Evolutionary conservation across 2,329 filamentous ascomycete genomes (phyloP).

Genomic region (Coniochaeta sp.): DNA sequence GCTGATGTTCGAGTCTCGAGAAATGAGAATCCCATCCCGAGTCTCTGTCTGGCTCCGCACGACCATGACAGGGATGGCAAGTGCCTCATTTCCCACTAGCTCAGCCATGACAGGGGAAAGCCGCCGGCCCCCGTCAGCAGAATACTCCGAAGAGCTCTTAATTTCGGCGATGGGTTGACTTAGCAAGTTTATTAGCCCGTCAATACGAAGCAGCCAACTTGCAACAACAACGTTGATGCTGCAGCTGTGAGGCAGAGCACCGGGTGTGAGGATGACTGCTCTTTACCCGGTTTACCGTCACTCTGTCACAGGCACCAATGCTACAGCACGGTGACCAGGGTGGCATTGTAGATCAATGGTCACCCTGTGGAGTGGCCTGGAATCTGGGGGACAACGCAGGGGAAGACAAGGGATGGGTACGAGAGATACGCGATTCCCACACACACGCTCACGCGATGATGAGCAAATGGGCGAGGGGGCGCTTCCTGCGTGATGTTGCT

Average conservation of each 20-base stretch:
- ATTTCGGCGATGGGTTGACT: background rate
- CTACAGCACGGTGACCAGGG: background rate
- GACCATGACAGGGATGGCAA: background rate
- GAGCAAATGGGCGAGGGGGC: background rate
- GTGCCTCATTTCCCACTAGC: background rate
- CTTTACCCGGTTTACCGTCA: background rate
- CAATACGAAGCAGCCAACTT: background rate
- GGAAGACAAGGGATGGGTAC: background rate
- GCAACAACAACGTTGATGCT: background rate
- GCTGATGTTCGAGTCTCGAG: background rate
- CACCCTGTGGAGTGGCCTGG: background rate
- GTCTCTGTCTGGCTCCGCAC: background rate
- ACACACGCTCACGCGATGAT: background rate
- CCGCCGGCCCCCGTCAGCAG: background rate
- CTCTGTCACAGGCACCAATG: too few relatives aligned
- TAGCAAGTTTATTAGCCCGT: background rate
- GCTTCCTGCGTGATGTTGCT: background rate
- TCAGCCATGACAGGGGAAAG: background rate
- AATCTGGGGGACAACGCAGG: background rate
- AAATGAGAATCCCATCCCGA: background rate
- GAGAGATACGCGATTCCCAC: background rate
- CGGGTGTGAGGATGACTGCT: background rate
- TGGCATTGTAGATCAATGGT: background rate
- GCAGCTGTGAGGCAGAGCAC: too few relatives aligned
- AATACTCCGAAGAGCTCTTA: background rate